Evolutionary conservation across 305 asterid species (phyloP).

Genomic region (Euphrasia arctica): DNA sequence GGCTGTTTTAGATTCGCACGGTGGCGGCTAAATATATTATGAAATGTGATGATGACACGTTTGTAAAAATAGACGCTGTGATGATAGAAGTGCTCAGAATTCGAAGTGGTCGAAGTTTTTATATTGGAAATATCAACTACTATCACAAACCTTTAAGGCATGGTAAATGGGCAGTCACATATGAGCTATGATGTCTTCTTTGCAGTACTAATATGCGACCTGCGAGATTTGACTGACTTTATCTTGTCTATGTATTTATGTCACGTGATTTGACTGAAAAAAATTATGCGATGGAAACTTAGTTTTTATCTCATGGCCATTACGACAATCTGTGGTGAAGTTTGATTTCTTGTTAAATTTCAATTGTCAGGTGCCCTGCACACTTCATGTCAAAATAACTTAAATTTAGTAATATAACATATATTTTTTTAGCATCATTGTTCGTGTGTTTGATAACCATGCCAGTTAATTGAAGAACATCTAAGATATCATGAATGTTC

Average conservation of each 20-base stretch:
- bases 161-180: slow-evolving; percentile 98
- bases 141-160: slow-evolving; percentile 84
- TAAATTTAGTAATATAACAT: too few species aligned
- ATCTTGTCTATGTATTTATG: too few species aligned
- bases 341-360: not conserved
- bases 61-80: slow-evolving; percentile 84
- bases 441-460: too few species aligned
- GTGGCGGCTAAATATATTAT: slow-evolving; percentile 74
- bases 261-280: too few species aligned
- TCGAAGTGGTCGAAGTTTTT: slow-evolving; percentile 52
- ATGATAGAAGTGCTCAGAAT: slow-evolving; percentile 66
- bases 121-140: slow-evolving; percentile 88
- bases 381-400: too few species aligned
- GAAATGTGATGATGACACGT: slow-evolving; percentile 98
- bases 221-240: not conserved
- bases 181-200: slow-evolving; percentile 53
- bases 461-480: too few species aligned
- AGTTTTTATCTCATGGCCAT: too few species aligned
- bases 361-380: too few species aligned
- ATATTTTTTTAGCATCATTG: too few species aligned
- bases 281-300: too few species aligned
- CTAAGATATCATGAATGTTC: not conserved
- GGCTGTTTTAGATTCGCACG: slow-evolving; percentile 54
- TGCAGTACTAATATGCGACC: not conserved
- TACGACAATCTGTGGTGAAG: too few species aligned